Conservation (phyloP, 257 asterid species). For the Scutellaria barbata region DNA sequence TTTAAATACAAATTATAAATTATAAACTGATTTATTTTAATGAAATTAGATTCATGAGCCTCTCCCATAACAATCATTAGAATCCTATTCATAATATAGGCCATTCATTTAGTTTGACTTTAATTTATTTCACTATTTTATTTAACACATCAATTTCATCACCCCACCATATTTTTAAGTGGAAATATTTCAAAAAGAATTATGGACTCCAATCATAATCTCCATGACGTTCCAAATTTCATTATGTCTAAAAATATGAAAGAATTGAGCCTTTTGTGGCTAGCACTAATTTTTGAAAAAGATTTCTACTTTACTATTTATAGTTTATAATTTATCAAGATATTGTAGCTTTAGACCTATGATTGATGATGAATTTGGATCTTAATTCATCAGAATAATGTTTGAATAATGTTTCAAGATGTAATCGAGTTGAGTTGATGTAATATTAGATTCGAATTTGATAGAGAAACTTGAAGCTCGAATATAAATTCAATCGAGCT, state of each 20-base stretch:
- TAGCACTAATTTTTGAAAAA: neutral
- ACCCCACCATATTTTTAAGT: slow-evolving; percentile 16
- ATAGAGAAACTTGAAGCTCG: too few relatives aligned
- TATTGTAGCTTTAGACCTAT: too few relatives aligned
- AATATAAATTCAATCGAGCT: too few relatives aligned
- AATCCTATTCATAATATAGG: neutral
- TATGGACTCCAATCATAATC: neutral
- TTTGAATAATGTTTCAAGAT: too few relatives aligned
- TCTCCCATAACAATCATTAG: too few relatives aligned
- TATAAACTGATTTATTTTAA: too few relatives aligned
- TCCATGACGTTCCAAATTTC: neutral
- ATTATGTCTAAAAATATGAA: neutral
- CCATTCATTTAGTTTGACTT: slow-evolving; percentile 16
- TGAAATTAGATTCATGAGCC: too few relatives aligned
- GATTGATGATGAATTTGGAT: too few relatives aligned
- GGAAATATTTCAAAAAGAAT: neutral
- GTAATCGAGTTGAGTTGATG: too few relatives aligned
- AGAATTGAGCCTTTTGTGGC: neutral
- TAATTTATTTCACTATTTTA: neutral
- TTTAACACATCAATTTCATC: neutral
- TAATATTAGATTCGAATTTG: too few relatives aligned
- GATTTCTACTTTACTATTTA: neutral
- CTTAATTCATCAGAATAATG: too few relatives aligned
- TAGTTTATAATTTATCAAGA: neutral
- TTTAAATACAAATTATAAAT: too few relatives aligned